Evolutionary conservation across 1,284 basidiomycete species (phyloP), one percentile per base, ranked within the genome.

Genomic region (Lentinula novae-zelandiae): DNA sequence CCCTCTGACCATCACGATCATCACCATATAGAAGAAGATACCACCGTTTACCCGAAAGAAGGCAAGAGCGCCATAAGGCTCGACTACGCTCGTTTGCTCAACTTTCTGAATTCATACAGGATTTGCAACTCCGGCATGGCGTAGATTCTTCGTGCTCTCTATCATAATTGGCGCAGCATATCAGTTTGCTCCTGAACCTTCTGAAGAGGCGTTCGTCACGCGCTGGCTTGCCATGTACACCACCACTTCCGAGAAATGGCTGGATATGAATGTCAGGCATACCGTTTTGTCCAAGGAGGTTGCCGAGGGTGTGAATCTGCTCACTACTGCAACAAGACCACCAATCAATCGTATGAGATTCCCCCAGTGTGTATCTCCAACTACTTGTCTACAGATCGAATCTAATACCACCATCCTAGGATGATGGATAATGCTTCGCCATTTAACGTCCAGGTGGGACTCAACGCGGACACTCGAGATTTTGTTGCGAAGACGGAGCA

Each of bases 81-180:
- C 17, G 20, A 58, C 42, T 20, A 53, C 31, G 10, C 40, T 27
- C 40, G 51, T 49, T 40, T 39, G 13, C 50, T 61, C 33, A 60
- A 34, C 33, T 44, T 50, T 60, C 57, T 56, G 12, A 31, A 40
- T 58, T 62, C 3, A 20, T 56, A 58, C 66, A 78, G 89, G 80
- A 36, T 90, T 90, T 69, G 73, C 74, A 34, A 82, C 81, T 27
- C 75, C 83, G 31, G 80, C 85, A 65, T 90, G 88, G 89, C 75
- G 83, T 44, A 84, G 83, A 62, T 79, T 81, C 6, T 65, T 85
- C 33, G 62, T 87, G 17, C 70, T 75, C 33, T 77, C 80, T 17
- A 61, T 85, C 36, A 73, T 77, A 15, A 77, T 73, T 49, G 81
- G 77, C 42, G 81, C 76, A 13, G 81, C 81, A 62, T 87, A 87